A percentile compares a stretch with the other conserved stretches of the same genome.
phyloP scores from a whole-genome alignment of 139 green algal species.

The Choricystis sp. region DNA sequence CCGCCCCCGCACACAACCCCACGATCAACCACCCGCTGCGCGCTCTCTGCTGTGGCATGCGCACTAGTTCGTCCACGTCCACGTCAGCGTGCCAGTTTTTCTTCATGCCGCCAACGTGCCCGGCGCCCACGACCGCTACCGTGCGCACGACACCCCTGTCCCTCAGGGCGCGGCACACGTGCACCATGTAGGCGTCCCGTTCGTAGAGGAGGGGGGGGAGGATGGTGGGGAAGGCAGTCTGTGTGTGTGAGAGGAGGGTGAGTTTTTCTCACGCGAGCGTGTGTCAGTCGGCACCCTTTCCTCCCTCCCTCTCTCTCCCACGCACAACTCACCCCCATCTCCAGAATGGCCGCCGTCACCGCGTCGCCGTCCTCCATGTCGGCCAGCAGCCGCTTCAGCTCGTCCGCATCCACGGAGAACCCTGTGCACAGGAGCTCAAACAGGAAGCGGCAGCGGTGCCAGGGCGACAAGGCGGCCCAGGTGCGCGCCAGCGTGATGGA shows the following conservation, averaged over 20 bases:
- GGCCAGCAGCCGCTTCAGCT: slow-evolving; percentile 25
- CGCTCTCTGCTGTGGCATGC: no score
- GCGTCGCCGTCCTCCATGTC: slow-evolving; percentile 24
- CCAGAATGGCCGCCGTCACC: slow-evolving; percentile 26
- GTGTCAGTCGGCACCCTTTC: no score
- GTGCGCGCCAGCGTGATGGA: slow-evolving; percentile 28
- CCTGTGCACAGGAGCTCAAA: slow-evolving; percentile 26
- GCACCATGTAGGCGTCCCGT: slow-evolving; percentile 24
- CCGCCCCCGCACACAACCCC: no score
- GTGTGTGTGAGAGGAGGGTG: no score
- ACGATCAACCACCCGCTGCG: no score
- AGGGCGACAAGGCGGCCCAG: slow-evolving; percentile 24
- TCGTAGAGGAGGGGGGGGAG: slow-evolving; percentile 23
- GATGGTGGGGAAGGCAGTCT: slow-evolving; percentile 21
- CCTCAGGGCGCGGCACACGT: slow-evolving; percentile 15
- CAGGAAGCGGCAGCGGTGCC: slow-evolving; percentile 23
- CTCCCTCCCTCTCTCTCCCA: no score
- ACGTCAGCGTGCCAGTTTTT: no score
- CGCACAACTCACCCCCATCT: no score
- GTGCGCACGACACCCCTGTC: slow-evolving; percentile 1
- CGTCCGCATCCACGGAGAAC: slow-evolving; percentile 17
- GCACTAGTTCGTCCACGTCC: no score
- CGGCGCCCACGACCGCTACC: slow-evolving; percentile 24
- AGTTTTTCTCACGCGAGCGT: no score
- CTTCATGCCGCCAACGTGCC: slow-evolving; percentile 23